A percentile compares a stretch with the other conserved stretches of the same genome.
These are phyloP conservation scores for Exophiala calicioides DNA, from an alignment of 2,329 filamentous ascomycete species.

Conservation along the genomic window DNA sequence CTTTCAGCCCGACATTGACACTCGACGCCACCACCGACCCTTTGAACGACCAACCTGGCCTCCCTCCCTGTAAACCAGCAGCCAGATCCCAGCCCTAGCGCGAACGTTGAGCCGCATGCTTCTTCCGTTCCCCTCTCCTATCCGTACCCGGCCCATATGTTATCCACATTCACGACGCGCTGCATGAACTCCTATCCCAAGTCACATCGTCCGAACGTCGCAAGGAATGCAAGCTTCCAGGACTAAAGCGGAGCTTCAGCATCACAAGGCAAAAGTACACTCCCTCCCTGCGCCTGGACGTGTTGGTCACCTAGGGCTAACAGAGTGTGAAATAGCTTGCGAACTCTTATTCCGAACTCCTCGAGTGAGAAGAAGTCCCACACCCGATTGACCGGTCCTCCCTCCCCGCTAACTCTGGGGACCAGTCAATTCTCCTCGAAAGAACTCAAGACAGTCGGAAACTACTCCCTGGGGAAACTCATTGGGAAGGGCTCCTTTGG, in stretches of 20 bases:
- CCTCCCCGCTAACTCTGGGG: constrained; percentile 21
- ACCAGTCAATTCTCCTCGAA: constrained; percentile 87
- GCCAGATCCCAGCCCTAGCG: constrained; percentile 6
- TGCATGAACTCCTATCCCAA: constrained; percentile 17
- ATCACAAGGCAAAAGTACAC: constrained; percentile 59
- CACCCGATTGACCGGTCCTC: neutral
- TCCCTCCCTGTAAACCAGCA: constrained; percentile 1
- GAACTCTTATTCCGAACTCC: constrained; percentile 91
- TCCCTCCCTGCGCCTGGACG: neutral
- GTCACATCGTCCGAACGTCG: constrained; percentile 6
- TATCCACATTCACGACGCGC: constrained; percentile 16
- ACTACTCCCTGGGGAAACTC: constrained; percentile 85
- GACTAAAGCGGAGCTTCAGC: constrained; percentile 59
- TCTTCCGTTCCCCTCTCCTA: neutral
- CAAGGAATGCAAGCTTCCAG: constrained; percentile 45
- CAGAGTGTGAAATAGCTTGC: constrained; percentile 68
- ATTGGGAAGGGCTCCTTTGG: constrained; percentile 98
- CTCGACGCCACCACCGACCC: no score
- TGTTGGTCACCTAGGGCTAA: constrained; percentile 23
- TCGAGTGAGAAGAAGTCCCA: constrained; percentile 65
- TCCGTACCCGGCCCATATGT: constrained; percentile 20
- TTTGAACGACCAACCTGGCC: no score
- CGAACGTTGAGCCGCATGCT: neutral
- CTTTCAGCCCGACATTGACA: no score
- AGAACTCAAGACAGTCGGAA: constrained; percentile 89